A percentile compares a stretch with the other conserved stretches of the same genome.
phyloP scores from a whole-genome alignment of 257 asterid genomes.

The Plectranthus barbatus region DNA sequence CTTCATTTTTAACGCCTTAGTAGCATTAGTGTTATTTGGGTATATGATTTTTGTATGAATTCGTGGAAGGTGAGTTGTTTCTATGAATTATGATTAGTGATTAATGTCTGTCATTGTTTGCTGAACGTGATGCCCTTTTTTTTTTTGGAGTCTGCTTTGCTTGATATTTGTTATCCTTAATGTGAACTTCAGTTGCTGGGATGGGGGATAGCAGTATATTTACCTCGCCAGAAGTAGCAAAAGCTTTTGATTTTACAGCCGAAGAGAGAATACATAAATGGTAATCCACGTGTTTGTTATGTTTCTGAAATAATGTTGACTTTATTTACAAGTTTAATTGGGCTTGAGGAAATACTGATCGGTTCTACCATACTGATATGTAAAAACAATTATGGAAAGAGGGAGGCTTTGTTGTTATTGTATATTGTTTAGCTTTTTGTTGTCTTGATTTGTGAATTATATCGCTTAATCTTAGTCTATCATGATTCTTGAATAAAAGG shows the following conservation, averaged over 20 bases:
- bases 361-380: background rate
- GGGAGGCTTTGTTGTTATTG: too few species aligned
- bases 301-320: slow-evolving; percentile 2
- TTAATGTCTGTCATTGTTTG: too few species aligned
- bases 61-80: background rate
- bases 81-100: too few species aligned
- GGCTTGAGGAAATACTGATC: background rate
- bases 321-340: background rate
- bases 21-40: background rate
- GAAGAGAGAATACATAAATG: slow-evolving; percentile 94
- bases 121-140: background rate
- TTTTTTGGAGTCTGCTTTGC: background rate
- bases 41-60: too few species aligned
- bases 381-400: background rate
- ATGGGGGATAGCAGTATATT: slow-evolving; percentile 41
- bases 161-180: background rate
- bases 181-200: slow-evolving; percentile 48
- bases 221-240: slow-evolving; percentile 77
- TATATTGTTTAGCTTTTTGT: too few species aligned
- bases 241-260: slow-evolving; percentile 69
- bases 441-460: too few species aligned
- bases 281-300: slow-evolving; percentile 25
- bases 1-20: background rate
- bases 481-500: too few species aligned
- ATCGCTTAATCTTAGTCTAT: too few species aligned